Conservation (phyloP, 148 eudicot species). For the Gaultheria prostrata region DNA sequence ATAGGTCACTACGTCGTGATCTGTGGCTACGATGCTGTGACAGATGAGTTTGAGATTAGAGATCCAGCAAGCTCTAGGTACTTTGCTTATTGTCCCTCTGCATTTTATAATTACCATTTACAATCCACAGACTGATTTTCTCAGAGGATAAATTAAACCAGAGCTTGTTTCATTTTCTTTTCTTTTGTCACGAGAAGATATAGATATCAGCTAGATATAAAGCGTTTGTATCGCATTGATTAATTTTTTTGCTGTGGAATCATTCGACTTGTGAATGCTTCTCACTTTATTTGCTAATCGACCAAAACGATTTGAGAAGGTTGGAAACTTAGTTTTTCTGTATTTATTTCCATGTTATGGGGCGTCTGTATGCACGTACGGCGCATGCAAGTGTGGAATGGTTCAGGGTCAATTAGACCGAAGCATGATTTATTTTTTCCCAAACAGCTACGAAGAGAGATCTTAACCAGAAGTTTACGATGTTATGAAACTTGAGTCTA, state of each 20-base stretch:
- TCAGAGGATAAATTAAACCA: neutral
- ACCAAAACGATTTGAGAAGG: neutral
- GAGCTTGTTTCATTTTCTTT: neutral
- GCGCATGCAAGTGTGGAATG: neutral
- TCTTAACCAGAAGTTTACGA: constrained; percentile 4
- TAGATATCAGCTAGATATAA: neutral
- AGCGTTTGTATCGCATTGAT: neutral
- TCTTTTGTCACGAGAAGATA: neutral
- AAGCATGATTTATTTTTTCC: neutral
- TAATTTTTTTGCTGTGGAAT: neutral
- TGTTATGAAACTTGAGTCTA: neutral
- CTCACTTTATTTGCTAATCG: neutral
- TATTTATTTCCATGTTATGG: neutral
- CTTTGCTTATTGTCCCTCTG: neutral
- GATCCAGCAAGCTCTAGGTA: constrained; percentile 97
- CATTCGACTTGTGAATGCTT: constrained; percentile 2
- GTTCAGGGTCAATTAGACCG: neutral
- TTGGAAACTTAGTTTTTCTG: neutral
- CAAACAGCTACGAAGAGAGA: neutral
- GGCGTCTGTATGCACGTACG: neutral
- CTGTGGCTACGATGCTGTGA: constrained; percentile 81
- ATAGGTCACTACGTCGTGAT: constrained; percentile 91
- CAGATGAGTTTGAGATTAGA: constrained; percentile 92
- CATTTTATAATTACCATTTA: neutral
- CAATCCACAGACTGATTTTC: neutral